These are phyloP conservation scores for Trypanosoma grayi DNA, from an alignment of 208 protist genomes.

Conservation along the genomic window DNA sequence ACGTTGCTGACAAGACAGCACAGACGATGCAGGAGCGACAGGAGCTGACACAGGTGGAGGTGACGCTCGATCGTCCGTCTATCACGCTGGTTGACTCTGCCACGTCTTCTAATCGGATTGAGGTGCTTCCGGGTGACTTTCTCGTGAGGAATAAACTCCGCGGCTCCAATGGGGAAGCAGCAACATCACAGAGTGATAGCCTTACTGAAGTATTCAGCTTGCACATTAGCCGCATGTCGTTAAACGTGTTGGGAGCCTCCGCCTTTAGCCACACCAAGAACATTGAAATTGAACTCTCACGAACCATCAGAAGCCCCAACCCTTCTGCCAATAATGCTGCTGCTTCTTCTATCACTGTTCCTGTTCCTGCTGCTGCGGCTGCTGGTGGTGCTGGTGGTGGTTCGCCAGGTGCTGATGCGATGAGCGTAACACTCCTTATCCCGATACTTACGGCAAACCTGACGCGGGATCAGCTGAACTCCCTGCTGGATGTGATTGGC, in stretches of 20 bases:
- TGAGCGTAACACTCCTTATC: constrained; percentile 9
- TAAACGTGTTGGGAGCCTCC: constrained; percentile 14
- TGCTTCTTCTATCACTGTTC: neutral
- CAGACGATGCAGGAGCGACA: constrained; percentile 16
- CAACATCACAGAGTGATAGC: neutral
- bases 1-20: constrained; percentile 39
- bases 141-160: constrained; percentile 43
- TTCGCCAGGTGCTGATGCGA: neutral
- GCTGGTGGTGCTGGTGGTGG: too few relatives aligned
- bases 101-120: constrained; percentile 33
- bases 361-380: neutral
- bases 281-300: constrained; percentile 16
- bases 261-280: constrained; percentile 9
- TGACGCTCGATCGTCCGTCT: constrained; percentile 51
- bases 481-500: constrained; percentile 62
- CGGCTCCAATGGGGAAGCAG: neutral
- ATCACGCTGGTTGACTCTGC: constrained; percentile 50
- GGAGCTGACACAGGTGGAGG: constrained; percentile 59
- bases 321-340: neutral
- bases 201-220: constrained; percentile 18
- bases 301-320: constrained; percentile 1
- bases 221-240: constrained; percentile 15
- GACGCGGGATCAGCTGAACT: constrained; percentile 48
- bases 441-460: constrained; percentile 23
- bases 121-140: constrained; percentile 63